Conservation (phyloP, 108 stramenopile genomes). For the Skeletonema costatum region DNA sequence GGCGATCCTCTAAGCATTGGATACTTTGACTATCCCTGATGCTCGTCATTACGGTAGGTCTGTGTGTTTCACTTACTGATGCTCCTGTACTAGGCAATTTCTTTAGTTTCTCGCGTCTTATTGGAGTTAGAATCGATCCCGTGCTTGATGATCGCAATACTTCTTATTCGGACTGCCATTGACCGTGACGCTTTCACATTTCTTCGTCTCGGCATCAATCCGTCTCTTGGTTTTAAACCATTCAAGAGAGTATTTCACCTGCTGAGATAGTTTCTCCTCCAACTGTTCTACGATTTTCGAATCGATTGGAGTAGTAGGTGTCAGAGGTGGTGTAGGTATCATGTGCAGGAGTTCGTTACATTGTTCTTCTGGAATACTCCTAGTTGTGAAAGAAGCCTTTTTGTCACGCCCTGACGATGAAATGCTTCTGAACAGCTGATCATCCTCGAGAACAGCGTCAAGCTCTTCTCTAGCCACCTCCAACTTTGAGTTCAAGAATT, state of each 20-base stretch:
- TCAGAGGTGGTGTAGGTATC: background rate
- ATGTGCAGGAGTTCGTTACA: background rate
- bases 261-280: background rate
- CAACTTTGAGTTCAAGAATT: constrained; percentile 6
- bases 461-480: constrained; percentile 30
- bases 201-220: background rate
- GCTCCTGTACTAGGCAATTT: background rate
- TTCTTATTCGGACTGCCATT: background rate
- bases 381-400: background rate
- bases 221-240: background rate
- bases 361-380: background rate
- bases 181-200: background rate
- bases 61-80: background rate
- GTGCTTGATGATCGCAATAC: background rate
- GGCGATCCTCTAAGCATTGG: background rate
- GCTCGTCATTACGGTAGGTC: background rate
- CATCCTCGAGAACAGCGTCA: constrained; percentile 19
- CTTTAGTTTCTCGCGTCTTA: background rate
- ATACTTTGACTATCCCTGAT: background rate
- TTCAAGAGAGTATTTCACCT: background rate
- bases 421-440: constrained; percentile 1
- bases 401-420: background rate
- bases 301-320: background rate
- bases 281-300: background rate
- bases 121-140: background rate